Evolutionary conservation across 2,329 filamentous ascomycete species (phyloP).

Genomic region (Onygena corvina): DNA sequence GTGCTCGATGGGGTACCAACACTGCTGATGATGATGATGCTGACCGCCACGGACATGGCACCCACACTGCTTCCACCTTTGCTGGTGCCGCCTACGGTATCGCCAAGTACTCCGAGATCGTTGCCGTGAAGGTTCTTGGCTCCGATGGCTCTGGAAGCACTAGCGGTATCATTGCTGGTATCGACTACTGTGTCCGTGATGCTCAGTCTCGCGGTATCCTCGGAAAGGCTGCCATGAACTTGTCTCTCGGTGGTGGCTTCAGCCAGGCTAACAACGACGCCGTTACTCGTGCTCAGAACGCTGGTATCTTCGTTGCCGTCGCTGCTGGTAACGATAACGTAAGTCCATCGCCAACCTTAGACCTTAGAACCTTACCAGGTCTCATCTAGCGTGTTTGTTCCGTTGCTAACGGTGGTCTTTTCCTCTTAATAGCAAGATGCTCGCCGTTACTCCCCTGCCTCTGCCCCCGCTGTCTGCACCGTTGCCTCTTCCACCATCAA

Average conservation of each 20-base stretch:
- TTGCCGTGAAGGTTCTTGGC: conserved; percentile 41
- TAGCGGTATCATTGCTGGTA: conserved; percentile 39
- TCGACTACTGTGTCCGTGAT: conserved; percentile 31
- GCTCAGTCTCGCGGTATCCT: conserved; percentile 22
- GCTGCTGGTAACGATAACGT: conserved; percentile 32
- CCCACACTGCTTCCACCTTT: conserved; percentile 31
- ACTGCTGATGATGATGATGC: conserved; percentile 17
- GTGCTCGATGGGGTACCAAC: conserved; percentile 28
- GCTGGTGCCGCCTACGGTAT: conserved; percentile 29
- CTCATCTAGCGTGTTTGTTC: neutral
- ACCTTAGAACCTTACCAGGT: neutral
- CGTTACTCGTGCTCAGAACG: conserved; percentile 26
- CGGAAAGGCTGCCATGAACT: conserved; percentile 26
- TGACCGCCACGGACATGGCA: conserved; percentile 29
- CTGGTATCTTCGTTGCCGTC: conserved; percentile 33
- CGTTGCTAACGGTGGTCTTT: neutral
- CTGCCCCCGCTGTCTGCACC: conserved; percentile 29
- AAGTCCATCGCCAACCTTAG: conserved; percentile 8
- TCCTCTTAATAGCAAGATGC: conserved; percentile 21
- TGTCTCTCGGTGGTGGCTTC: conserved; percentile 28
- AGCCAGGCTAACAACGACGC: conserved; percentile 31
- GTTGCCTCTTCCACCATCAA: conserved; percentile 29
- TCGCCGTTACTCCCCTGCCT: conserved; percentile 29
- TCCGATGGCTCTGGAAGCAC: conserved; percentile 36
- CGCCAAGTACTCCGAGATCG: conserved; percentile 28